Conservation (phyloP, 371 early-diverging fungal species). For the Rhizopus stolonifer region DNA sequence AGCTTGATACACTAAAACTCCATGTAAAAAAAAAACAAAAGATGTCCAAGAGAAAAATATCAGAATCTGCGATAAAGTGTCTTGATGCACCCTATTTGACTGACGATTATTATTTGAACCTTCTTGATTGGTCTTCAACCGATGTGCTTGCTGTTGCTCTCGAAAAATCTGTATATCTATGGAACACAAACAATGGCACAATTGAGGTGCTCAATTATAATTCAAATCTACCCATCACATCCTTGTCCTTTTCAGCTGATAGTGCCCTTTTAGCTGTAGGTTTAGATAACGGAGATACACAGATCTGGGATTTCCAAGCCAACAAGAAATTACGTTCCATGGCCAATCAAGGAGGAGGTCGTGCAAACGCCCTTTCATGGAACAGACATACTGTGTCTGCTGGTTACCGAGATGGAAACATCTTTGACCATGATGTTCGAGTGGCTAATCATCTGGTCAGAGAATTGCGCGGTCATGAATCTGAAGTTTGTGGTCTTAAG, state of each 20-base stretch:
- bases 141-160: slow-evolving; percentile 91
- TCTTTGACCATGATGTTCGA: slow-evolving; percentile 94
- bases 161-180: slow-evolving; percentile 85
- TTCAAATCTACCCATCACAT: slow-evolving; percentile 58
- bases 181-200: slow-evolving; percentile 86
- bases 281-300: slow-evolving; percentile 74
- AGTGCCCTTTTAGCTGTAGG: slow-evolving; percentile 89
- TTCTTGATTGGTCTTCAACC: slow-evolving; percentile 90
- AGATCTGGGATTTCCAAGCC: slow-evolving; percentile 85
- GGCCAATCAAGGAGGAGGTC: slow-evolving; percentile 66
- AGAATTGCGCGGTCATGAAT: slow-evolving; percentile 69
- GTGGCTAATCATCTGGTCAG: slow-evolving; percentile 71
- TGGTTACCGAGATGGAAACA: slow-evolving; percentile 88
- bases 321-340: slow-evolving; percentile 70
- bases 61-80: slow-evolving; percentile 69
- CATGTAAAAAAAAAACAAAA: slow-evolving; percentile 29
- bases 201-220: slow-evolving; percentile 68
- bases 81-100: slow-evolving; percentile 90
- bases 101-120: slow-evolving; percentile 98
- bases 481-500: slow-evolving; percentile 92
- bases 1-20: slow-evolving; percentile 18
- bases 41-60: slow-evolving; percentile 54
- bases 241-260: slow-evolving; percentile 77
- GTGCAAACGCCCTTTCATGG: slow-evolving; percentile 90
- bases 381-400: slow-evolving; percentile 79